Percentiles rank a stretch among this genome's conserved stretches.
Conservation (phyloP, 345 rosid genomes). For the Dimocarpus longan region DNA sequence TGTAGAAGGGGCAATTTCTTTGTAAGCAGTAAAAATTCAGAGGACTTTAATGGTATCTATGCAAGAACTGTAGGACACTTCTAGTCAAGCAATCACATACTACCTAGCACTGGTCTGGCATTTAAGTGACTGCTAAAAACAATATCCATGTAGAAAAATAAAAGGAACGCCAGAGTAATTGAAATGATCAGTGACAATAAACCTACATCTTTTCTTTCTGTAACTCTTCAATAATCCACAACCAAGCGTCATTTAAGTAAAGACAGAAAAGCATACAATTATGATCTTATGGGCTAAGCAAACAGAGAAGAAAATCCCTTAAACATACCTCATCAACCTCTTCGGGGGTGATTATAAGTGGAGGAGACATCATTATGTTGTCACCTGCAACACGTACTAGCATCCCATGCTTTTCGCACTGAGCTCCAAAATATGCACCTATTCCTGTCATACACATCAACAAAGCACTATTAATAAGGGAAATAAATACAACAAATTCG, state of each 20-base stretch:
- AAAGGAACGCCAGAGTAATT: background rate
- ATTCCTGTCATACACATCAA: slow-evolving; percentile 49
- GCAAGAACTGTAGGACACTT: background rate
- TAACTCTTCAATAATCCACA: background rate
- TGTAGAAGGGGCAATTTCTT: background rate
- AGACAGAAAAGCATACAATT: background rate
- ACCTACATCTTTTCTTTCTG: background rate
- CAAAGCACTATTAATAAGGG: background rate
- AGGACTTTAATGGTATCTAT: background rate
- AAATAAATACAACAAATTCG: background rate
- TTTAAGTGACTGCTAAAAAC: background rate
- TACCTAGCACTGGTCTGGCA: background rate
- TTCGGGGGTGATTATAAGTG: slow-evolving; percentile 62
- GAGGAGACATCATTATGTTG: slow-evolving; percentile 92
- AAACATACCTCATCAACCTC: slow-evolving; percentile 74
- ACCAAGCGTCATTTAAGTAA: background rate
- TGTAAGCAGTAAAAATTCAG: background rate
- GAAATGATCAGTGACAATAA: too few species aligned
- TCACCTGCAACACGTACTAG: slow-evolving; percentile 90
- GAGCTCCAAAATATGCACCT: slow-evolving; percentile 86
- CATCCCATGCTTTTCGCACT: slow-evolving; percentile 81
- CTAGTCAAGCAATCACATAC: background rate
- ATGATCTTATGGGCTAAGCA: background rate
- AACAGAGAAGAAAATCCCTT: background rate
- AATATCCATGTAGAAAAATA: background rate